A percentile compares a stretch with the other conserved stretches of the same genome.
Conservation (phyloP, 352 stramenopile genomes). For the Phytophthora gonapodyides region DNA sequence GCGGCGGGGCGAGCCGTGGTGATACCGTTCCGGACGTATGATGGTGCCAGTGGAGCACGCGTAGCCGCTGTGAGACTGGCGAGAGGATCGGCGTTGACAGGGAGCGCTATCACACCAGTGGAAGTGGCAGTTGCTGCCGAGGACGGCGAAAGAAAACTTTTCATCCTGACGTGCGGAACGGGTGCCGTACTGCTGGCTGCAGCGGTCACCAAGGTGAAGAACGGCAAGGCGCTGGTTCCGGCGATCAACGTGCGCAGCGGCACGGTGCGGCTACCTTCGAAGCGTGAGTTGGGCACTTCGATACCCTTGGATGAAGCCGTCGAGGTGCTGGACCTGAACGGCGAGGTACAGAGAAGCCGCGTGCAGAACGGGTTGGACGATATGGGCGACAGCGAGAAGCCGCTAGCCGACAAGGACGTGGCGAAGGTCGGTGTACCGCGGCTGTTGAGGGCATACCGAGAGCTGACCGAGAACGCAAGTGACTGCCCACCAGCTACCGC, state of each 20-base stretch:
- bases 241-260: constrained; percentile 11
- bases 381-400: not conserved
- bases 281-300: constrained; percentile 12
- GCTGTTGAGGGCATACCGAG: too few relatives aligned
- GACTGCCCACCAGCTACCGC: too few relatives aligned
- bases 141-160: constrained; percentile 1
- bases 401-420: constrained; percentile 7
- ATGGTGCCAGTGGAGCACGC: too few relatives aligned
- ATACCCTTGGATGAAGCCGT: constrained; percentile 13
- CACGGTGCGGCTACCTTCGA: constrained; percentile 1
- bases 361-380: not conserved
- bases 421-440: too few relatives aligned
- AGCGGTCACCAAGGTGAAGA: constrained; percentile 1
- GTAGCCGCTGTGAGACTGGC: not conserved
- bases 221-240: constrained; percentile 5
- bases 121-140: constrained; percentile 8
- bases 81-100: not conserved
- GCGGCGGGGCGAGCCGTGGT: not conserved
- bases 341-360: constrained; percentile 1
- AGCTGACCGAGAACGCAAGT: too few relatives aligned
- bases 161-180: not conserved
- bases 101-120: not conserved
- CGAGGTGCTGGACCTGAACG: constrained; percentile 6
- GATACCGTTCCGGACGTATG: constrained; percentile 2
- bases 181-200: constrained; percentile 8